Evolutionary conservation across 768 basidiomycete species (phyloP).

Genomic region (Termitomyces sp.): DNA sequence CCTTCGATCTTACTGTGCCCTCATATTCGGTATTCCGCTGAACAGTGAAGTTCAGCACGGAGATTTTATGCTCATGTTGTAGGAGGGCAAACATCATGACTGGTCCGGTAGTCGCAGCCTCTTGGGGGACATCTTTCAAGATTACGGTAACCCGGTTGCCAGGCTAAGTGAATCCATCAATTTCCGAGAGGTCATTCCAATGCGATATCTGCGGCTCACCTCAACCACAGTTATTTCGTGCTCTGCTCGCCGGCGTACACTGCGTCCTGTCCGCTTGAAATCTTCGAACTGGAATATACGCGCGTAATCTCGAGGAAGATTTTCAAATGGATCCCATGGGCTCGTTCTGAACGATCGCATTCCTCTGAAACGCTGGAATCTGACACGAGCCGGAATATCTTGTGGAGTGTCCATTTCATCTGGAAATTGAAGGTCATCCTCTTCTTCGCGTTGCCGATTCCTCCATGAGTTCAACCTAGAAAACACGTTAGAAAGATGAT

Average conservation of each 20-base stretch:
- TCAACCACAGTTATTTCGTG: slow-evolving; percentile 59
- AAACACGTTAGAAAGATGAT: slow-evolving; percentile 10
- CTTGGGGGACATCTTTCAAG: slow-evolving; percentile 72
- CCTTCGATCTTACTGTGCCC: slow-evolving; percentile 89
- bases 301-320: slow-evolving; percentile 90
- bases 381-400: slow-evolving; percentile 71
- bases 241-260: slow-evolving; percentile 64
- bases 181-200: not conserved
- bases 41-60: slow-evolving; percentile 88
- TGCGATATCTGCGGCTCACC: slow-evolving; percentile 42
- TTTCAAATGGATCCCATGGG: slow-evolving; percentile 98
- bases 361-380: slow-evolving; percentile 93
- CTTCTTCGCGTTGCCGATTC: slow-evolving; percentile 69
- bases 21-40: slow-evolving; percentile 95
- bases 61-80: slow-evolving; percentile 95
- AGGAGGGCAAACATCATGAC: slow-evolving; percentile 78
- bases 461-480: slow-evolving; percentile 69
- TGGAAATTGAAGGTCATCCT: slow-evolving; percentile 85
- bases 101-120: slow-evolving; percentile 46
- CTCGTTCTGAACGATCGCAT: slow-evolving; percentile 91
- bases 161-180: slow-evolving; percentile 44
- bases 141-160: slow-evolving; percentile 79
- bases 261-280: slow-evolving; percentile 81
- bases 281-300: slow-evolving; percentile 97
- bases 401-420: slow-evolving; percentile 96